Evolutionary conservation across 306 rosid genomes (phyloP).

Genomic region (Lathyrus aphaca): DNA sequence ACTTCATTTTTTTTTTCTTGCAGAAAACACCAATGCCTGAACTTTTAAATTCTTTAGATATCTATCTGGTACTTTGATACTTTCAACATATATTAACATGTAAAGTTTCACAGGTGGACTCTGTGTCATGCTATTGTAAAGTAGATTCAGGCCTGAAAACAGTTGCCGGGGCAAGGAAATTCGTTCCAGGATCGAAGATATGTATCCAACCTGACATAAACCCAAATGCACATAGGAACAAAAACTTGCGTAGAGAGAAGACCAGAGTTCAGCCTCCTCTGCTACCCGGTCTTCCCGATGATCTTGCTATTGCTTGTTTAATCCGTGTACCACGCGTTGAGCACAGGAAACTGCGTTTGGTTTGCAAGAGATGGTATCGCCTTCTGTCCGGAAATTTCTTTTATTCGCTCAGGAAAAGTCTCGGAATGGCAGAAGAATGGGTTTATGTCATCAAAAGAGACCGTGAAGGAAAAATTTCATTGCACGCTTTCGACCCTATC

Average conservation of each 20-base stretch:
- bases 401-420: constrained; percentile 92
- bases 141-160: constrained; percentile 95
- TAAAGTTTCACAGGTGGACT: constrained; percentile 80
- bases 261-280: constrained; percentile 92
- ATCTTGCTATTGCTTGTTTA: constrained; percentile 97
- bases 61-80: constrained; percentile 23
- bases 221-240: constrained; percentile 85
- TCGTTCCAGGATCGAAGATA: constrained; percentile 93
- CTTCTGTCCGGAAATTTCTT: constrained; percentile 93
- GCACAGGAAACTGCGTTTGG: constrained; percentile 85
- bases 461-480: constrained; percentile 87
- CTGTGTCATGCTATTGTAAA: constrained; percentile 96
- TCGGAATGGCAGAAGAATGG: constrained; percentile 99
- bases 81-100: constrained; percentile 44
- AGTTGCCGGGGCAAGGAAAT: constrained; percentile 93
- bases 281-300: constrained; percentile 97
- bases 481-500: constrained; percentile 97
- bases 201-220: constrained; percentile 98
- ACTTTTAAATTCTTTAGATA: constrained; percentile 1
- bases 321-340: constrained; percentile 93
- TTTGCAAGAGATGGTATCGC: constrained; percentile 95
- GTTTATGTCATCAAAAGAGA: constrained; percentile 96
- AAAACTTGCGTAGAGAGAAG: constrained; percentile 77
- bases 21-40: background rate
- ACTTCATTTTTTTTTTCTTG: background rate